Base-by-base conservation (phyloP, 2,329 filamentous ascomycete species). In the Colletotrichum paranaense region DNA sequence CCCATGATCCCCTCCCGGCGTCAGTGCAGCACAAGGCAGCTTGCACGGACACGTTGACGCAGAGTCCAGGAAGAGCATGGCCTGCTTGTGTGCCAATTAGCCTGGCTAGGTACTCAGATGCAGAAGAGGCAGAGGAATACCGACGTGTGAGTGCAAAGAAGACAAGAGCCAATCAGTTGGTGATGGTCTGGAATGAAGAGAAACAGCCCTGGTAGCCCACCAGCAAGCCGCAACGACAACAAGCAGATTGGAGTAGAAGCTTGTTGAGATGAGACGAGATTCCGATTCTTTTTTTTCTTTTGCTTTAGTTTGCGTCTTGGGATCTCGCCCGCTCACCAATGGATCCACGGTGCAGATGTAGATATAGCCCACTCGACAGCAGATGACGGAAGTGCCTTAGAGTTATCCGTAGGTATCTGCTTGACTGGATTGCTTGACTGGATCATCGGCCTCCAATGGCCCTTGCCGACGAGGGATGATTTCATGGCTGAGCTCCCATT, bases 401-500 rank as follows among this genome's bases (percentile, higher is more conserved):
- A 16, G 14, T 42, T 42, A 16, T 35, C 32, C 32, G 32, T 35
- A 35, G 32, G 38, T 42, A 16, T 16, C 38, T 42, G 38, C 14
- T 9, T n/a, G 16, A 49, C 16, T 26, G 60, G 67, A 30, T 16
- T 24, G 30, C 24, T 55, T 11, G 52, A 19, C 26, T 42, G 38
- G 16, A 42, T 42, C 38, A 30, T 65, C 67, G 28, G 67, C 52
- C 42, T 35, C 35, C 28, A 63, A 28, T 64, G 16, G 22, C 49
- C 64, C 57, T 59, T 59, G 65, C 38, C 53, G 65, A 68, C 64
- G 53, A 60, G 32, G 57, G 28, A 70, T 73, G 60, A 65, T 73
- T 70, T 65, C 70, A 70, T 70, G 55, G 70, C 53, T 28, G 55
- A 35, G 46, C 62, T 68, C 52, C 58, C 19, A 63, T 72, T 72